phyloP scores from a whole-genome alignment of 805 yeast species.

The Ogataea trehaloabstinens region DNA sequence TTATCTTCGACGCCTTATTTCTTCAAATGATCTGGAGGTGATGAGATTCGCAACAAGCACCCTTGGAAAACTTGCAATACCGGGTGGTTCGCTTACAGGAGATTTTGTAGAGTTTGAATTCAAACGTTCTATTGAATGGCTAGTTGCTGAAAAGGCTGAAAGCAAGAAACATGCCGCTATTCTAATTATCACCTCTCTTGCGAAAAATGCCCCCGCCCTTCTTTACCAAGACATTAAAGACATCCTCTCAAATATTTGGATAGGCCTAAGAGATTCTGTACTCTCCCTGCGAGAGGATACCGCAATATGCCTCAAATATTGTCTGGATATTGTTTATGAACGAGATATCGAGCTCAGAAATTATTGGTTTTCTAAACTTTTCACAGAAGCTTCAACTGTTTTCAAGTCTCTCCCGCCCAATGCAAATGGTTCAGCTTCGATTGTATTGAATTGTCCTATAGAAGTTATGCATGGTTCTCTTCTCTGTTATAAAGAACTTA shows the following conservation, averaged over 20 bases:
- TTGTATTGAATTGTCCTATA: conserved; percentile 28
- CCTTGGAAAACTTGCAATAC: conserved; percentile 82
- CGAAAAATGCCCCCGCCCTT: conserved; percentile 82
- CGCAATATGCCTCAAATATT: conserved; percentile 73
- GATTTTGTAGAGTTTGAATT: conserved; percentile 94
- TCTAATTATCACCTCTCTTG: conserved; percentile 76
- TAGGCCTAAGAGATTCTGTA: conserved; percentile 79
- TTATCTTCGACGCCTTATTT: conserved; percentile 74
- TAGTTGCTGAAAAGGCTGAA: conserved; percentile 84
- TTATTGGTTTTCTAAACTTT: conserved; percentile 70
- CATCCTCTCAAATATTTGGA: conserved; percentile 82
- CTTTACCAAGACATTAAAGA: conserved; percentile 75
- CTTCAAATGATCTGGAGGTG: conserved; percentile 78
- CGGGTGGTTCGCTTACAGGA: conserved; percentile 86
- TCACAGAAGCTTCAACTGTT: conserved; percentile 31
- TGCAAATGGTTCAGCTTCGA: conserved; percentile 6
- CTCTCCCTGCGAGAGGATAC: conserved; percentile 76
- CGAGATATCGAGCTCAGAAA: conserved; percentile 70
- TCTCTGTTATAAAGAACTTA: conserved; percentile 75
- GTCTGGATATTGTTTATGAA: conserved; percentile 74
- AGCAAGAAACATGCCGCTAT: conserved; percentile 89
- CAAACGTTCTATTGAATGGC: conserved; percentile 85
- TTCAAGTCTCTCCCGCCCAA: conserved; percentile 22
- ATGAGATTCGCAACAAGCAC: conserved; percentile 86
- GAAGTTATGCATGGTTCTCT: conserved; percentile 88